Evolutionary conservation across 2,329 filamentous ascomycete genomes (phyloP), one percentile per base, ranked within the genome.

Genomic region (Calonectria henricotiae): DNA sequence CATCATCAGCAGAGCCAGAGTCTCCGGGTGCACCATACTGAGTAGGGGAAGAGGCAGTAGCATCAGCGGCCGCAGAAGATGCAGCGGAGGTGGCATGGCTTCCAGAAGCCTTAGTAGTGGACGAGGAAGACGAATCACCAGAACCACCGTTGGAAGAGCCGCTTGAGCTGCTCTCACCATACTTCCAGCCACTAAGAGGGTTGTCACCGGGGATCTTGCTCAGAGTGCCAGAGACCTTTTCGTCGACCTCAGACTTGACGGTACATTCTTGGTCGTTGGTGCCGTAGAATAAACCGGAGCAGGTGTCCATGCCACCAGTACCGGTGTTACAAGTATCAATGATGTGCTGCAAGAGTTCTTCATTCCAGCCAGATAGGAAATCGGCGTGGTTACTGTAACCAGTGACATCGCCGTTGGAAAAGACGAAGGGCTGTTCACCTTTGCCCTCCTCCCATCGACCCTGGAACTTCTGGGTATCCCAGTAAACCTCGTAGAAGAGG

Each of bases 361-460:
- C 85, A 74, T 94, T 89, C 93, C 93, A 95, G 17, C 89, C 92
- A 72, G 92, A 89, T 73, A 93, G 82, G 83, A 95, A 94, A 81
- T 95, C 92, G 58, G 87, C 92, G 81, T 94, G 92, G 70, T 88
- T 87, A 75, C 89, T 89, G 83, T 89, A 94, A 67, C 92, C 93
- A 12, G 92, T 93, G 23, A 86, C 84, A 68, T 95, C 92, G 51
- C 92, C 92, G 77, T 90, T 91, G 73, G 91, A 85, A 49, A 93
- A 88, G 65, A 94, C 89, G 76, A 94, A 94, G 12, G 90, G 91
- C 82, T 89, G 88, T 27, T 78, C 79, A 75, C 87, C 89, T 70
- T 86, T 84, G 73, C 86, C 84, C 54, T 84, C 82, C n/a, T 84
- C 84, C 88, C 89, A 90, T 77, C 86, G 85, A 75, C 83, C 82